Evolutionary conservation across 1,284 basidiomycete species (phyloP).

Genomic region (Violaceomyces palustris): DNA sequence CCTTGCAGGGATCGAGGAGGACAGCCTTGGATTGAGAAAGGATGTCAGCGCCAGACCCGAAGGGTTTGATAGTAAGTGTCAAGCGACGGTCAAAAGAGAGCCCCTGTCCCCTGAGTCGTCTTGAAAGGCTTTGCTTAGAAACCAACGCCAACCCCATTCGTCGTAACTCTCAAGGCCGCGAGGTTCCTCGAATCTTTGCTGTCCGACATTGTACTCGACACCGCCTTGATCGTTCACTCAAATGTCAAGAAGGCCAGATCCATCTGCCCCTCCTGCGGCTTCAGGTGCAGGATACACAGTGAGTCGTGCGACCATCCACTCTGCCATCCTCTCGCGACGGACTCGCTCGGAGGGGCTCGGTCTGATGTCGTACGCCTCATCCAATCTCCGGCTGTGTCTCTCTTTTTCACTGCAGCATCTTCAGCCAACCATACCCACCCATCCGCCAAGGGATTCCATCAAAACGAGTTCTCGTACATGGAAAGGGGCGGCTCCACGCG

Average conservation of each 20-base stretch:
- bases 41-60: not conserved
- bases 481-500: no score
- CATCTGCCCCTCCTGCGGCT: conserved; percentile 28
- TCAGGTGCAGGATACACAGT: conserved; percentile 16
- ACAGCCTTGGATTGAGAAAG: not conserved
- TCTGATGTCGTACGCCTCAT: no score
- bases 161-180: conserved; percentile 3
- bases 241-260: conserved; percentile 19
- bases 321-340: not conserved
- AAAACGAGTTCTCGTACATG: no score
- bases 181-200: conserved; percentile 40
- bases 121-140: not conserved
- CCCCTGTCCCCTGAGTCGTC: not conserved
- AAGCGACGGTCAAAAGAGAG: no score
- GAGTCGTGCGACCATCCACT: not conserved
- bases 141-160: not conserved
- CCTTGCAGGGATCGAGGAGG: no score
- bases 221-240: conserved; percentile 35
- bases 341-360: conserved; percentile 1
- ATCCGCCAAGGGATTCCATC: no score
- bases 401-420: no score
- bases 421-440: no score
- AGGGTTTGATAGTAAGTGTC: not conserved
- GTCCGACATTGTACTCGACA: conserved; percentile 38
- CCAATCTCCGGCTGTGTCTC: no score